Evolutionary conservation across 768 basidiomycete genomes (phyloP).

Genomic region (Tephrocybe sp.): DNA sequence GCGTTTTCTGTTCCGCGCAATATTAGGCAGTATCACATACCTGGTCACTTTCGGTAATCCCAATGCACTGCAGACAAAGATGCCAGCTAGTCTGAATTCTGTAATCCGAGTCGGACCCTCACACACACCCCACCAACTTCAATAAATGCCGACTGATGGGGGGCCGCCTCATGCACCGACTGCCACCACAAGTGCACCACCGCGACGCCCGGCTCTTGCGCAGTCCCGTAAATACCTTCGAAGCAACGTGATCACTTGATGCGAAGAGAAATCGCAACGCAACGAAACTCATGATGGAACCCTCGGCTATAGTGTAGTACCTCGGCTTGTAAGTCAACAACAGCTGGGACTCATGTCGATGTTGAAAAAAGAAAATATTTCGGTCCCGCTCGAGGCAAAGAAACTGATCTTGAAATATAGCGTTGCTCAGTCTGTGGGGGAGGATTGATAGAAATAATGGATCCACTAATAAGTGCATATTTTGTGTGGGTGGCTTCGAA

Average conservation of each 20-base stretch:
- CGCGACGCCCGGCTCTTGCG: too few species aligned
- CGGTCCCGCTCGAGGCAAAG: neutral
- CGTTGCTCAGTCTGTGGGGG: too few species aligned
- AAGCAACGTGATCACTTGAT: slow-evolving; percentile 8
- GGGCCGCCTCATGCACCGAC: slow-evolving; percentile 9
- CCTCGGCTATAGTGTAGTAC: neutral
- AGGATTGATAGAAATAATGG: too few species aligned
- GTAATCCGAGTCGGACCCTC: slow-evolving; percentile 15
- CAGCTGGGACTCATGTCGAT: too few species aligned
- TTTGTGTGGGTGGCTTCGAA: too few species aligned
- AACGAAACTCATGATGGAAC: neutral
- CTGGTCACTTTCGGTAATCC: neutral
- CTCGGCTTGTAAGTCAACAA: too few species aligned
- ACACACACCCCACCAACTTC: neutral
- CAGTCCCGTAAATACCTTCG: too few species aligned
- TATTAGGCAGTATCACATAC: too few species aligned
- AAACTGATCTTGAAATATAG: too few species aligned
- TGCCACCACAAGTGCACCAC: neutral
- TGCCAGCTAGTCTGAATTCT: neutral
- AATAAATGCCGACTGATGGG: slow-evolving; percentile 5
- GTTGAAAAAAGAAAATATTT: too few species aligned
- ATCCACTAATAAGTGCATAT: too few species aligned
- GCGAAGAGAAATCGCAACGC: slow-evolving; percentile 1
- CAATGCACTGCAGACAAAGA: neutral
- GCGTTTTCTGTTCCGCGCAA: neutral